These are phyloP conservation scores for Pichia phayaonensis DNA, from an alignment of 805 yeast genomes.

Conservation along the genomic window DNA sequence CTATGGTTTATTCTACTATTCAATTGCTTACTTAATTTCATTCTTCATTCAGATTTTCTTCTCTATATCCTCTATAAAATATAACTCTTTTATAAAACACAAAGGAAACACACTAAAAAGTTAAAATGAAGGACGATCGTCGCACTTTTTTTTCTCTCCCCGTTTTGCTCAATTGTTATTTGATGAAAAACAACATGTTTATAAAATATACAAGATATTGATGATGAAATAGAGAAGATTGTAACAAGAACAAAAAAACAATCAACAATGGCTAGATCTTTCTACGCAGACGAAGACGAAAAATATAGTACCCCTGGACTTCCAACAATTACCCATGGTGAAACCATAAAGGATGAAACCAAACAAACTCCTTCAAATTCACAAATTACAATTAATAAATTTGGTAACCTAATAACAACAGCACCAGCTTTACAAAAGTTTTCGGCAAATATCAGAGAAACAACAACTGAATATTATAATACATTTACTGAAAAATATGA, in stretches of 20 bases:
- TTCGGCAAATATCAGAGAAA: conserved; percentile 33
- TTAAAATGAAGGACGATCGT: neutral
- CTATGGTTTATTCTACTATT: conserved; percentile 62
- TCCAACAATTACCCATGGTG: conserved; percentile 19
- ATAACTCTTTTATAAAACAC: too few relatives aligned
- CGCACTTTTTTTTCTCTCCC: neutral
- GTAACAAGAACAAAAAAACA: neutral
- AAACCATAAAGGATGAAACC: neutral
- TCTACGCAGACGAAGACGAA: conserved; percentile 47
- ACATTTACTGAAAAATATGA: conserved; percentile 35
- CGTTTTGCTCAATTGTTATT: neutral
- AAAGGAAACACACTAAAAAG: neutral
- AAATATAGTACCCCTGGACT: conserved; percentile 42
- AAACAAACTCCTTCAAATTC: conserved; percentile 17
- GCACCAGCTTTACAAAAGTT: conserved; percentile 40
- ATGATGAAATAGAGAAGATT: neutral
- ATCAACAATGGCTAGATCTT: conserved; percentile 28
- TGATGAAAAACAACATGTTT: neutral
- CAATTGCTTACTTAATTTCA: conserved; percentile 34
- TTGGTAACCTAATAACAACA: conserved; percentile 48
- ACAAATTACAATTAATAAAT: conserved; percentile 30
- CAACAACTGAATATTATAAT: conserved; percentile 31
- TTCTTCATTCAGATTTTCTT: neutral
- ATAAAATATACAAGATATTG: too few relatives aligned
- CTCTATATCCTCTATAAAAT: neutral